Base-by-base conservation (phyloP, 2,329 filamentous ascomycete genomes). In the Penicillium digitatum region DNA sequence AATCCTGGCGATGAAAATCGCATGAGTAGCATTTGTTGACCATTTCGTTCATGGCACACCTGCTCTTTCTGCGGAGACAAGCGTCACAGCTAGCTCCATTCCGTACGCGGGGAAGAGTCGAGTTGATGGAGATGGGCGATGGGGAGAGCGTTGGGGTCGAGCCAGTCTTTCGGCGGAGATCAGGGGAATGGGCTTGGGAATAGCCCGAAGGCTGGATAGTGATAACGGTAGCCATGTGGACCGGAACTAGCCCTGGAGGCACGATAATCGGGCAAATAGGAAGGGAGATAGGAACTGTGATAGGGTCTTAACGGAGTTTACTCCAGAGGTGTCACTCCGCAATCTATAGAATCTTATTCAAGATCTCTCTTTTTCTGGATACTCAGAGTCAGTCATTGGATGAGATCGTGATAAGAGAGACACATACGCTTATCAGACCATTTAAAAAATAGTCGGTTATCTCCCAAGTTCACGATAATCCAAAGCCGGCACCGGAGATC, bases 21-120 rank as follows among this genome's bases (percentile, higher is more conserved):
- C 74, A 76, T 42, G 73, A 76, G 53, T 75, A 75, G 58, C 74
- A 76, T 57, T 75, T 75, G 54, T 75, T 74, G 57, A 74, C 69
- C 59, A 69, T 67, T 56, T 75, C 72, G 58, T 75, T 76, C 69
- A 76, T 76, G 18, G 73, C 73, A 63, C 74, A 75, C 18, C 72
- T 69, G 62, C 72, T 75, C 62, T 73, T 75, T 63, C 73, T 66
- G 56, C 69, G 71, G 51, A 74, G 65, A 62, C 74, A 76, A 46
- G 73, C 74, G 67, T 76, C 74, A 59, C 74, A 76, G 54, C 69
- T 73, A 26, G 68, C 61, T 59, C 66, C 71, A 74, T 74, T 66
- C 68, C 71, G 69, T n/a, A 59, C 61, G 55, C 69, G 69, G 54
- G 68, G 60, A 32, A 71, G 55, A 40, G 61, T 56, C 2, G 62